Percentiles rank a stretch among this genome's conserved stretches.
phyloP scores from a whole-genome alignment of 1,139 yeast species.

The Magnusiomyces magnusii region DNA sequence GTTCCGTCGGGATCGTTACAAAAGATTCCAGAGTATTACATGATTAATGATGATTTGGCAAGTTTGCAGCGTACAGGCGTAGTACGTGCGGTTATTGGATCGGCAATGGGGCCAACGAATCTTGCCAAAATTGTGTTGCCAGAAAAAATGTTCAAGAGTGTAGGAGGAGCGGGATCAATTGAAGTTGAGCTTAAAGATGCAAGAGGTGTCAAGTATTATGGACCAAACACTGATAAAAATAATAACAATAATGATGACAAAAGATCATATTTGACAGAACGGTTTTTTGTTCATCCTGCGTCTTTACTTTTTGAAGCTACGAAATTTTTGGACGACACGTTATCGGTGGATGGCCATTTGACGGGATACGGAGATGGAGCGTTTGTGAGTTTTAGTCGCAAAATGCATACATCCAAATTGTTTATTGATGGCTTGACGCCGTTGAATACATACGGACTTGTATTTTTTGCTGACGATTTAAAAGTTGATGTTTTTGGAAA shows the following conservation, averaged over 20 bases:
- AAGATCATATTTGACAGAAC: constrained; percentile 20
- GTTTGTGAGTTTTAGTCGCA: constrained; percentile 32
- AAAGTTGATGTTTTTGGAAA: constrained; percentile 53
- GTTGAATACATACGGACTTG: constrained; percentile 56
- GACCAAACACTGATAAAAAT: constrained; percentile 13
- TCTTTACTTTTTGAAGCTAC: constrained; percentile 53
- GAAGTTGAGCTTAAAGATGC: constrained; percentile 78
- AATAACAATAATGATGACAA: neutral
- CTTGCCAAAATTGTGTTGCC: constrained; percentile 77
- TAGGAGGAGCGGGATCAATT: constrained; percentile 65
- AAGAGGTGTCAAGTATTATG: constrained; percentile 52
- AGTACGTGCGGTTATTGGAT: constrained; percentile 62
- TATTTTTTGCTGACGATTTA: constrained; percentile 72
- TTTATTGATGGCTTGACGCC: constrained; percentile 77
- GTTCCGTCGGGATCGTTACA: constrained; percentile 37
- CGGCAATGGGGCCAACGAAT: constrained; percentile 68
- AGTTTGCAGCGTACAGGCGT: constrained; percentile 28
- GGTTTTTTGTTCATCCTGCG: constrained; percentile 81
- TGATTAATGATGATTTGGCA: constrained; percentile 3
- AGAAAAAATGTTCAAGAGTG: constrained; percentile 62
- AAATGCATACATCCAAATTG: constrained; percentile 52
- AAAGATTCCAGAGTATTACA: constrained; percentile 9
- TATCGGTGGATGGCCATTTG: neutral
- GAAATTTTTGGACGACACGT: constrained; percentile 21
- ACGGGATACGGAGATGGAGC: constrained; percentile 21